These are phyloP conservation scores for Metschnikowia continentalis DNA, from an alignment of 805 yeast species.

Conservation along the genomic window DNA sequence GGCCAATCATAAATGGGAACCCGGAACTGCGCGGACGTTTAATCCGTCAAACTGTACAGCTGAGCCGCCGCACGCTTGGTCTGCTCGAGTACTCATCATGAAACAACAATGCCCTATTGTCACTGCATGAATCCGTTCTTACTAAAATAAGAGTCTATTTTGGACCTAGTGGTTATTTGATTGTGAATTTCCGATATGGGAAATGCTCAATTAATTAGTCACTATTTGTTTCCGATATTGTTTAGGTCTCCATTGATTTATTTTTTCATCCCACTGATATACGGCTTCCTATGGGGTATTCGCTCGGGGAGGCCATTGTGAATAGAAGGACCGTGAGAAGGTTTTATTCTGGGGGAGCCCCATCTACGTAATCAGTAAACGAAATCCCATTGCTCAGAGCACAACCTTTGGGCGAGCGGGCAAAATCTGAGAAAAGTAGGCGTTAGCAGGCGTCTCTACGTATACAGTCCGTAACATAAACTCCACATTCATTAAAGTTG, in stretches of 20 bases:
- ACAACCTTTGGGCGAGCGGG: background rate
- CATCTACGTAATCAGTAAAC: background rate
- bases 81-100: background rate
- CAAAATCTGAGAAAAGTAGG: background rate
- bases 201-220: background rate
- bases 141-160: background rate
- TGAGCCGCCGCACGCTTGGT: conserved; percentile 1
- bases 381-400: background rate
- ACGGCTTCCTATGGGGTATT: background rate
- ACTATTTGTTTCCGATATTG: background rate
- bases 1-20: background rate
- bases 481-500: conserved; percentile 1
- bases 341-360: background rate
- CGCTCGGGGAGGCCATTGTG: background rate
- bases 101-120: conserved; percentile 1
- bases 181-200: background rate
- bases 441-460: background rate
- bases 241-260: background rate
- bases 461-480: conserved; percentile 1
- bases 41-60: background rate
- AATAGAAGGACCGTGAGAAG: background rate
- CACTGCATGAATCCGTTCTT: background rate
- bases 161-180: background rate
- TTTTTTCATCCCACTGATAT: background rate
- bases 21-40: background rate